Conservation (phyloP, 106 monocot species). For the Acanthochlamys bracteata region DNA sequence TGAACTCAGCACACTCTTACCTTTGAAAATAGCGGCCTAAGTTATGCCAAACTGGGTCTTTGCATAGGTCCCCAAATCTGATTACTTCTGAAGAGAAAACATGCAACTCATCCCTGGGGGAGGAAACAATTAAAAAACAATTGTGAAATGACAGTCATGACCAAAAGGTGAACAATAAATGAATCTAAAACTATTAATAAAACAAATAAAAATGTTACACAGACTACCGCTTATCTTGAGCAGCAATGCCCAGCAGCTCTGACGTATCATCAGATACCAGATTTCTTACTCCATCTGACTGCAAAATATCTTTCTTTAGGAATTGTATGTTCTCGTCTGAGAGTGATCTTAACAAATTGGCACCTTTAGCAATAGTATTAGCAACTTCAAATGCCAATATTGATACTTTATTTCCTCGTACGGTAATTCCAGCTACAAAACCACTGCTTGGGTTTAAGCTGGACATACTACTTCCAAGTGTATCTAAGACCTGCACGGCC, state of each 20-base stretch:
- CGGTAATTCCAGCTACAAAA: conserved; percentile 31
- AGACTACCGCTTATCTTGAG: conserved; percentile 61
- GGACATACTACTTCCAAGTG: conserved; percentile 73
- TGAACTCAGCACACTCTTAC: conserved; percentile 37
- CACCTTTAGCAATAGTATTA: conserved; percentile 79
- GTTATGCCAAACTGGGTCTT: conserved; percentile 79
- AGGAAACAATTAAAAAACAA: background rate
- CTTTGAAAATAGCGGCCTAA: conserved; percentile 74
- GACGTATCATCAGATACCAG: conserved; percentile 37
- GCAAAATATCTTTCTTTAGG: conserved; percentile 53
- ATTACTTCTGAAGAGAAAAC: conserved; percentile 67
- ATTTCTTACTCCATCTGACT: conserved; percentile 52
- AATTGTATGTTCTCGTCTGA: conserved; percentile 52
- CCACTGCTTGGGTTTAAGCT: conserved; percentile 53
- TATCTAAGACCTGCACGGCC: conserved; percentile 71
- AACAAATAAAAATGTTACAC: background rate
- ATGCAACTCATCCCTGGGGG: conserved; percentile 55
- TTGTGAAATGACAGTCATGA: too few relatives aligned
- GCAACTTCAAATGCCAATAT: conserved; percentile 86
- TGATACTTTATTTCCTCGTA: conserved; percentile 46
- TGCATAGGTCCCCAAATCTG: conserved; percentile 73
- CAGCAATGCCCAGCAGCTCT: conserved; percentile 47
- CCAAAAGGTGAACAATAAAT: too few relatives aligned
- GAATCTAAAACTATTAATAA: background rate
- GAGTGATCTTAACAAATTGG: conserved; percentile 44